Evolutionary conservation across 371 early-diverging fungal genomes (phyloP), one percentile per base, ranked within the genome.

Genomic region (Mucor plumbeus): DNA sequence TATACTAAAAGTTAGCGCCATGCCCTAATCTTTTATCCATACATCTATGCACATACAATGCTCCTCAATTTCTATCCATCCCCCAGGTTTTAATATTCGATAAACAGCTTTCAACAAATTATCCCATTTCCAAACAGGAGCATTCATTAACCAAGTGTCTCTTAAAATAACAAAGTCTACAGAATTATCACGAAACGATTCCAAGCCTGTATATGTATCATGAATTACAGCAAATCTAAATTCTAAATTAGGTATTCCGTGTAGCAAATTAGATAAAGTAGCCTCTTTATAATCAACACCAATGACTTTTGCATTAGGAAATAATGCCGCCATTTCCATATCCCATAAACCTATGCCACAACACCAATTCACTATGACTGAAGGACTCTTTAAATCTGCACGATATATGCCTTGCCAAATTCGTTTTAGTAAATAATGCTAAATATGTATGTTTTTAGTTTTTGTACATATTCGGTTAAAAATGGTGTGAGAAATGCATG

Each of bases 271-370:
- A 0, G 64, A 40, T 1, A 74, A 39, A 0, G 67, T 63, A 1
- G 70, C 67, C 1, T 69, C 48, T 17, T 67, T 57, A 10, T 59
- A 71, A 35, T 76, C 81, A 4, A 76, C 69, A 1, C 78, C 81
- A 15, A 76, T 38, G n/a, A 81, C 64, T 11, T 69, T 64, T 26
- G 69, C 65, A 3, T 68, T 15, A 14, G 81, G 81, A 58, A 74
- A 81, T 17, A 70, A 43, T 5, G 67, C 47, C 11, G 81, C 78
- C 76, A 78, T 71, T 47, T 81, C 81, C 69, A 76, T 69, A n/a
- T 62, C 61, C 81, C 81, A 81, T 6, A 76, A 38, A 4, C 81
- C 81, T 58, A 74, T 71, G 10, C 81, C 78, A 61, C 78, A 81
- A 19, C 76, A 74, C 76, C 78, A 78, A 44, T 78, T 43, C 4